Evolutionary conservation across 352 stramenopile genomes (phyloP).

Genomic region (Phytophthora sp.): DNA sequence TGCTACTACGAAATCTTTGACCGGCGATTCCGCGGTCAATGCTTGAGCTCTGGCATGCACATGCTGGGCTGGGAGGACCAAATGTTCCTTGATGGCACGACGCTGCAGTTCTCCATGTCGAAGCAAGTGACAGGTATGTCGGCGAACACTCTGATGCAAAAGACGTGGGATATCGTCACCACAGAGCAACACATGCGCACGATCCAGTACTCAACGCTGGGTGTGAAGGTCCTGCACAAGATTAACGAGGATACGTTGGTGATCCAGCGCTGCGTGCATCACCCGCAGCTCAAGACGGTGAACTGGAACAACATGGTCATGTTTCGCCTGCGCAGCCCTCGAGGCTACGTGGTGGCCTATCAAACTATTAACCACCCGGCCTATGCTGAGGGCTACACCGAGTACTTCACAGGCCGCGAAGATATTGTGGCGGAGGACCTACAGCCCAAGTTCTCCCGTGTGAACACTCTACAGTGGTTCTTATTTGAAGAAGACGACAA

Average conservation of each 20-base stretch:
- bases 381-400: constrained; percentile 38
- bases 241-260: constrained; percentile 58
- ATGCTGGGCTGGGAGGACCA: constrained; percentile 59
- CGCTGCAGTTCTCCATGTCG: constrained; percentile 50
- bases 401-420: constrained; percentile 41
- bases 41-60: constrained; percentile 47
- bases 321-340: constrained; percentile 47
- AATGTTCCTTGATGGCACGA: constrained; percentile 55
- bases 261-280: constrained; percentile 52
- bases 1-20: constrained; percentile 61
- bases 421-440: constrained; percentile 30
- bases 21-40: constrained; percentile 39
- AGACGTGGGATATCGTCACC: constrained; percentile 61
- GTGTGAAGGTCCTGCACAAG: constrained; percentile 52
- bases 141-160: constrained; percentile 44
- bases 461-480: constrained; percentile 60
- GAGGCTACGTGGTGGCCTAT: constrained; percentile 55
- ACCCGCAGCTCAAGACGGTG: constrained; percentile 51
- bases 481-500: constrained; percentile 35
- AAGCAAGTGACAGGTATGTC: constrained; percentile 40
- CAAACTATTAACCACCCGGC: constrained; percentile 49
- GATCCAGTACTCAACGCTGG: constrained; percentile 56
- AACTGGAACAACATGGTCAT: constrained; percentile 65
- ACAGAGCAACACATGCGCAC: constrained; percentile 56
- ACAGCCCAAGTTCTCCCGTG: constrained; percentile 44